Evolutionary conservation across 441 rosid genomes (phyloP), one percentile per base, ranked within the genome.

Genomic region (Erodium moschatum): DNA sequence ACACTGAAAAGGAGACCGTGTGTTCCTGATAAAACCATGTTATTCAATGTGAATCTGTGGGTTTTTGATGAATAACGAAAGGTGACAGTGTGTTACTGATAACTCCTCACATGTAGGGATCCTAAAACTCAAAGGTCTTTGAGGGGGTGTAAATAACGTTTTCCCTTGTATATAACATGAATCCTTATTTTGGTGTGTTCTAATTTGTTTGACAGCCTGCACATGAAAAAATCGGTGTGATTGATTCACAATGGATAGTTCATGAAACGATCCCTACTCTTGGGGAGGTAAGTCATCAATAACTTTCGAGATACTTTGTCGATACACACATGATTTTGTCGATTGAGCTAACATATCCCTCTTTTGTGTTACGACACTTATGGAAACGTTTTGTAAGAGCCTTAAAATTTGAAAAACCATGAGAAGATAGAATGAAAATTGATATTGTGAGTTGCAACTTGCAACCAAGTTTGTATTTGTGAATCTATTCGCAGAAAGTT

Each of bases 211-310:
- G 5, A 18, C 15, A 95, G 94, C 94, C 94, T 58, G 94, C 91
- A 1, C 86, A 88, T 70, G 89, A 88, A 76, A 88, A 86, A 70
- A 88, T 88, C 15, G 94, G 94, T 7, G 94, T 88, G 44, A 86
- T 88, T 64, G 94, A 88, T 85, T 88, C 91, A 42, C 89, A 88
- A 71, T 88, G 94, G 94, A 86, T 88, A 64, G 75, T 86, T 75
- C 94, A 86, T 80, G 85, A 86, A 85, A 85, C 80, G 72, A 85
- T 88, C 74, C 91, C 91, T 69, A 85, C 94, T 67, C 85, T 88
- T 27, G 89, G 91, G 46, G 81, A 58, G 88, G 93, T 88, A 85
- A 74, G 38, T 71, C 44, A 27, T 56, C 68, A n/a, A 44, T 44
- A 44, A 12, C 50, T 44, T 44, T 44, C 50, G 11, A 44, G 50